Conservation (phyloP, 495 filamentous ascomycete species). For the Aspergillus sclerotioniger region DNA sequence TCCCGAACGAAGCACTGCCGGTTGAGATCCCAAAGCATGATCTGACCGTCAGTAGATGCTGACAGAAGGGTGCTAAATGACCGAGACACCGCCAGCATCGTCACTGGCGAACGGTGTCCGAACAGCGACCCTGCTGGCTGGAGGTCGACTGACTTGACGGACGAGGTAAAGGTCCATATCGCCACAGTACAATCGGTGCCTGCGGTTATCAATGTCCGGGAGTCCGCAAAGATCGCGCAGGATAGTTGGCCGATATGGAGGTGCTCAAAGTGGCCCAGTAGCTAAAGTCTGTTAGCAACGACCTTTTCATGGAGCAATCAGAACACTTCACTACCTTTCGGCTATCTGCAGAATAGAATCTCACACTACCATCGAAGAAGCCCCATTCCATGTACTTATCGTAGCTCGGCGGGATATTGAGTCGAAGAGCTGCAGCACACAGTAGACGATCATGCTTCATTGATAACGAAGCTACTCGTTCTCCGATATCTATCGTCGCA, state of each 20-base stretch:
- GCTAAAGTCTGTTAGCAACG: slow-evolving; percentile 27
- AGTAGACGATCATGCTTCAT: slow-evolving; percentile 86
- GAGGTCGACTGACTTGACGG: slow-evolving; percentile 70
- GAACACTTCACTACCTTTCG: slow-evolving; percentile 49
- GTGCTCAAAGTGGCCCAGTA: slow-evolving; percentile 86
- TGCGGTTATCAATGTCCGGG: slow-evolving; percentile 82
- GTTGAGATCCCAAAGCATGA: slow-evolving; percentile 93
- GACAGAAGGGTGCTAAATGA: slow-evolving; percentile 85
- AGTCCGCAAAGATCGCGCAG: slow-evolving; percentile 78
- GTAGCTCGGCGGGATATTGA: slow-evolving; percentile 82
- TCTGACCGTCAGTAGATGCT: slow-evolving; percentile 73
- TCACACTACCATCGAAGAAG: slow-evolving; percentile 86
- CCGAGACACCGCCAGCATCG: slow-evolving; percentile 75
- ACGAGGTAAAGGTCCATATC: slow-evolving; percentile 68
- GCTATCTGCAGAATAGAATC: slow-evolving; percentile 81
- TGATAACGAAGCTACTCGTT: slow-evolving; percentile 73
- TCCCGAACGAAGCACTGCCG: slow-evolving; percentile 79
- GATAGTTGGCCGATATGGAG: slow-evolving; percentile 86
- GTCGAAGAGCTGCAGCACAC: slow-evolving; percentile 74
- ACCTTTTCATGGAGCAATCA: not conserved
- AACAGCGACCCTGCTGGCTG: slow-evolving; percentile 79
- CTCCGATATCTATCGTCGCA: slow-evolving; percentile 59
- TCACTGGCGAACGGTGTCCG: slow-evolving; percentile 81
- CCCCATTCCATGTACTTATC: slow-evolving; percentile 97
- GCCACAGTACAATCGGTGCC: slow-evolving; percentile 89